A percentile compares a stretch with the other conserved stretches of the same genome.
Conservation (phyloP, 2,329 filamentous ascomycete genomes). For the Colletotrichum sublineola region DNA sequence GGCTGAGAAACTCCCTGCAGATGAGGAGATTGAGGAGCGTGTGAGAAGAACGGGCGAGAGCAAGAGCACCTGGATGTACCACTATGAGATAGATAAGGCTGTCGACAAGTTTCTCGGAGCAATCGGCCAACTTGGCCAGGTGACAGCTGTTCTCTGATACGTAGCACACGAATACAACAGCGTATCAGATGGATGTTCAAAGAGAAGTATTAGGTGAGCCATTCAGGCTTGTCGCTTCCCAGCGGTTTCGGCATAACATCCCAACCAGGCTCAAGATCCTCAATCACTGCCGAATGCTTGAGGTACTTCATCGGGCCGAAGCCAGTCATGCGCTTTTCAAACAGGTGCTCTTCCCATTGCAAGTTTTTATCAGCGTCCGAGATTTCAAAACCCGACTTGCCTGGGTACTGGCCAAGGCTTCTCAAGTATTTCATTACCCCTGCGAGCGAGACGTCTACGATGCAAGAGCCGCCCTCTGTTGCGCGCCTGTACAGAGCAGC, state of each 20-base stretch:
- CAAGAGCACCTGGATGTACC: conserved; percentile 47
- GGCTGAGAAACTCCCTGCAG: conserved; percentile 40
- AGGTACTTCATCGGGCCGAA: conserved; percentile 64
- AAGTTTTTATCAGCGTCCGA: conserved; percentile 48
- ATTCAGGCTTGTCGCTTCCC: conserved; percentile 47
- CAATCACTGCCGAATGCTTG: conserved; percentile 61
- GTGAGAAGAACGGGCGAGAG: conserved; percentile 44
- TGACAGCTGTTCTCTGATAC: conserved; percentile 8
- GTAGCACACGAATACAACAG: not conserved
- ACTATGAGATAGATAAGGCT: conserved; percentile 45
- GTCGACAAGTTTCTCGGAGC: conserved; percentile 15
- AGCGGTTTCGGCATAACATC: conserved; percentile 64
- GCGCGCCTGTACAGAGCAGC: conserved; percentile 64
- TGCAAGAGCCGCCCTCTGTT: conserved; percentile 54
- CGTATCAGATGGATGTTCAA: not conserved
- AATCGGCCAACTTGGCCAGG: not conserved
- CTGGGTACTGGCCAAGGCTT: conserved; percentile 65
- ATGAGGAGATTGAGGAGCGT: conserved; percentile 47
- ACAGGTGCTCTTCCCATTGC: conserved; percentile 49
- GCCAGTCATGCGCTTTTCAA: conserved; percentile 59
- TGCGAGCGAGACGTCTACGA: not conserved
- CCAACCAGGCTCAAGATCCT: conserved; percentile 62
- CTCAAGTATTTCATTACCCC: conserved; percentile 65
- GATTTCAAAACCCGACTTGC: conserved; percentile 57
- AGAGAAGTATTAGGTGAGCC: not conserved